These are phyloP conservation scores for Fraxinus floribunda DNA, from an alignment of 305 asterid species.

Conservation along the genomic window DNA sequence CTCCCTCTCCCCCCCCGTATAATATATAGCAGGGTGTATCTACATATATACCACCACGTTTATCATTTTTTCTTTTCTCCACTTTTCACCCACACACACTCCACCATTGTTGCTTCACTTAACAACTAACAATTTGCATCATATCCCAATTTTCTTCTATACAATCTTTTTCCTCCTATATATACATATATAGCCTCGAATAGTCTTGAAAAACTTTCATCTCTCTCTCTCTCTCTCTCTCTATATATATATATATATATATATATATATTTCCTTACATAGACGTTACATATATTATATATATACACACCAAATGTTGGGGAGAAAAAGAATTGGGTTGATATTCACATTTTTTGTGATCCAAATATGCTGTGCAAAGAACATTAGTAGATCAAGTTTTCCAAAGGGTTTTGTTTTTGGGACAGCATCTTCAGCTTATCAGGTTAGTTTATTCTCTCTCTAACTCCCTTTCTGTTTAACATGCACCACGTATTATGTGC, in stretches of 20 bases:
- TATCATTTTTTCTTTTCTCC: too few species aligned
- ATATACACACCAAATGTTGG: not conserved
- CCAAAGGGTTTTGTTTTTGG: conserved; percentile 80
- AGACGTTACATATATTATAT: not conserved
- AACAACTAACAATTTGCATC: conserved; percentile 11
- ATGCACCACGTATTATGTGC: not conserved
- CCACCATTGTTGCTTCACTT: conserved; percentile 29
- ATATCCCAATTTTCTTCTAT: conserved; percentile 7
- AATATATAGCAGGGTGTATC: too few species aligned
- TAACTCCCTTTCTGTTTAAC: not conserved
- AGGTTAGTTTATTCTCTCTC: conserved; percentile 35
- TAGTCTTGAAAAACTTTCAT: not conserved
- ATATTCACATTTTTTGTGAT: conserved; percentile 18
- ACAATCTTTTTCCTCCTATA: not conserved
- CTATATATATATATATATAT: not conserved
- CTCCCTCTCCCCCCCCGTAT: too few species aligned
- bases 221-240: not conserved
- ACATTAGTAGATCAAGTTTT: conserved; percentile 54
- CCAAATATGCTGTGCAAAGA: conserved; percentile 31
- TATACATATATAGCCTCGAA: not conserved
- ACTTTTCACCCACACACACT: too few species aligned
- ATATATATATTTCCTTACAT: not conserved
- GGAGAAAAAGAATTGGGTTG: conserved; percentile 9
- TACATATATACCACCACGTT: too few species aligned
- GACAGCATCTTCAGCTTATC: conserved; percentile 84